Evolutionary conservation across 352 stramenopile species (phyloP).

Genomic region (Pythium folliculosum): DNA sequence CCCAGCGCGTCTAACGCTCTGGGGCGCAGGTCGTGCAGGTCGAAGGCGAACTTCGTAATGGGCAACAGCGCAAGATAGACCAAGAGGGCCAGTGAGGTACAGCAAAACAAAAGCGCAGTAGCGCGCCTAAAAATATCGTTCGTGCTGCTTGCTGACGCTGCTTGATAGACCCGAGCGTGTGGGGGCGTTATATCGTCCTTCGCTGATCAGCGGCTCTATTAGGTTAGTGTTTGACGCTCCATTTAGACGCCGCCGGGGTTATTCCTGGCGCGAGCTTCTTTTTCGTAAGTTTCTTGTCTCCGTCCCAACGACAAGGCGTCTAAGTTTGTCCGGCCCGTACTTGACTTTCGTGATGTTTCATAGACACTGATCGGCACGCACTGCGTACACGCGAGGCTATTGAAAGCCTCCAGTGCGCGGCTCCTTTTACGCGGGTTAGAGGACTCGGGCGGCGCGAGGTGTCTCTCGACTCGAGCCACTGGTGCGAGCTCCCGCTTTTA

Average conservation of each 20-base stretch:
- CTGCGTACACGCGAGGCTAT: conserved; percentile 2
- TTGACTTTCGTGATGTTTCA: neutral
- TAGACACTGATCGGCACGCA: neutral
- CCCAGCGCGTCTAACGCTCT: neutral
- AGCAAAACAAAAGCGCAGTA: neutral
- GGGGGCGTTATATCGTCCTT: conserved; percentile 7
- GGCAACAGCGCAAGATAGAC: neutral
- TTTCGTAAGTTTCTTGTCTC: conserved; percentile 1
- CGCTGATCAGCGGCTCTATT: neutral
- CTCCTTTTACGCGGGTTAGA: neutral
- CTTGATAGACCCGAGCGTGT: neutral
- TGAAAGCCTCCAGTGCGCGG: neutral
- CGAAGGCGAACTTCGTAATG: neutral
- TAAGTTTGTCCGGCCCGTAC: no score
- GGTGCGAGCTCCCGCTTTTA: neutral
- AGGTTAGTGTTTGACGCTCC: neutral
- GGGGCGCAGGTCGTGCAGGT: neutral
- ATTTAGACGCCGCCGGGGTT: neutral
- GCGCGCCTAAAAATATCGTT: neutral
- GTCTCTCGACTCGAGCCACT: conserved; percentile 4
- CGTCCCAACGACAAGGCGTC: neutral
- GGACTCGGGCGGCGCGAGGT: neutral
- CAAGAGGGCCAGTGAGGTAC: neutral
- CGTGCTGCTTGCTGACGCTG: neutral
- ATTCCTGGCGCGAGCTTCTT: neutral